Base-by-base conservation (phyloP, 202 grass and related monocot genomes). In the Zizania palustris region DNA sequence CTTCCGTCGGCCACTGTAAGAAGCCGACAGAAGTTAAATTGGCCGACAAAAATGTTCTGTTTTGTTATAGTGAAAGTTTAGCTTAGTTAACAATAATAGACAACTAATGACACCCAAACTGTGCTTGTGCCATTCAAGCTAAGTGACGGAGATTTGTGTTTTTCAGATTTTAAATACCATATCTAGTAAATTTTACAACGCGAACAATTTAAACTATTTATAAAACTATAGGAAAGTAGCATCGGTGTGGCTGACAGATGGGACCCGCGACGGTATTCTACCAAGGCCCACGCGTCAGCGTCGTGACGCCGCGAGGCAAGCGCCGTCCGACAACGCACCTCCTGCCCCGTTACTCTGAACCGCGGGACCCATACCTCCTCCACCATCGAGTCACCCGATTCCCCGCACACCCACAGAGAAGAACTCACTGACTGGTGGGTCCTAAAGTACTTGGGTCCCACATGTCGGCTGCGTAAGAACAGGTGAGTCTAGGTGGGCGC, bases 391-490 rank as follows among this genome's bases (percentile, higher is more conserved):
- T 50, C 42, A 63, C 73, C 14, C 51, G 3, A 6, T n/a, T 2
- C 0, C 1, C 0, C 6, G 4, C 3, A 10, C 6, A 14, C 6
- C 3, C 40, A 12, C 0, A 0, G 11, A n/a, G 12, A 0, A 0
- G 1, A 34, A 0, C 11, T 0, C 2, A 5, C 78, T 72, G 81
- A 80, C 20, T 0, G 0, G 0, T 5, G 40, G 75, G 80, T 0
- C 80, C 3, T 0, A 0, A 0, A 0, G 0, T 0, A 0, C 28
- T 0, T 0, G 0, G 15, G 11, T 1, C 6, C 70, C 46, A 1
- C 34, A 0, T 0, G 57, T 15, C 81, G 84, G 41, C 3, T 42
- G 14, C 0, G 0, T 0, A 9, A 1, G 1, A 3, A 11, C 1
- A 1, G 9, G 12, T 0, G 41, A 0, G 50, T 12, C 2, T 33